These are phyloP conservation scores for Saitozyma sp. DNA, from an alignment of 768 basidiomycete species.

Conservation along the genomic window DNA sequence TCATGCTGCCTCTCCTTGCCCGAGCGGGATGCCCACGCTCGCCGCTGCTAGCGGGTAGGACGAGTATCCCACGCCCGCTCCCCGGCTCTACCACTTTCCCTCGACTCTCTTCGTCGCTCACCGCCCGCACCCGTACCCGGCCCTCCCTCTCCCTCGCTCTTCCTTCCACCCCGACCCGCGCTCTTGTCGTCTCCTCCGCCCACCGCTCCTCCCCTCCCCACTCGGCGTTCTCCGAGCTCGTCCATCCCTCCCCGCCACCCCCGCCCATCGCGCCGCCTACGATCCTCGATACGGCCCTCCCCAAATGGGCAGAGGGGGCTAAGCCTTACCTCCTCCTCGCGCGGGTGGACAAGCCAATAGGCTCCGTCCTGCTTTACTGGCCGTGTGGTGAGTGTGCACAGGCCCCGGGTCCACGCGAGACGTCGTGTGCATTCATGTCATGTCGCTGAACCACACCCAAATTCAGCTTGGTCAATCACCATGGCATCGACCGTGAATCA, in stretches of 20 bases:
- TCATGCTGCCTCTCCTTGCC: neutral
- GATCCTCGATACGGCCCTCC: slow-evolving; percentile 32
- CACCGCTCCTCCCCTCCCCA: neutral
- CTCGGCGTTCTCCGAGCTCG: slow-evolving; percentile 5
- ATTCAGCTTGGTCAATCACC: slow-evolving; percentile 93
- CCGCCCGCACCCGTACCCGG: neutral
- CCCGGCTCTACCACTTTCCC: neutral
- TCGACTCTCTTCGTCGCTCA: neutral
- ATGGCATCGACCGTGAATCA: slow-evolving; percentile 86
- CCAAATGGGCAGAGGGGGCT: slow-evolving; percentile 35
- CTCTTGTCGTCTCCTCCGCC: neutral
- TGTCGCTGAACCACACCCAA: neutral
- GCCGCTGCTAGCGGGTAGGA: neutral
- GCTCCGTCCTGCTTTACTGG: slow-evolving; percentile 84
- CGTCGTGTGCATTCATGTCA: slow-evolving; percentile 1
- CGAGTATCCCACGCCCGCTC: neutral
- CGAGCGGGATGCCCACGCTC: neutral
- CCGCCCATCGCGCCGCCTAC: slow-evolving; percentile 9
- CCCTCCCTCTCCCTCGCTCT: neutral
- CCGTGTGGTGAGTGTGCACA: slow-evolving; percentile 73
- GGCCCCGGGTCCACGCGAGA: neutral
- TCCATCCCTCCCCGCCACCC: slow-evolving; percentile 8
- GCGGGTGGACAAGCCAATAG: slow-evolving; percentile 94
- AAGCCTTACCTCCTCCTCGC: slow-evolving; percentile 81
- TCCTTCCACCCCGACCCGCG: neutral